Conservation (phyloP, 192 early-diverging fungal species). For the Coemansia sp. region DNA sequence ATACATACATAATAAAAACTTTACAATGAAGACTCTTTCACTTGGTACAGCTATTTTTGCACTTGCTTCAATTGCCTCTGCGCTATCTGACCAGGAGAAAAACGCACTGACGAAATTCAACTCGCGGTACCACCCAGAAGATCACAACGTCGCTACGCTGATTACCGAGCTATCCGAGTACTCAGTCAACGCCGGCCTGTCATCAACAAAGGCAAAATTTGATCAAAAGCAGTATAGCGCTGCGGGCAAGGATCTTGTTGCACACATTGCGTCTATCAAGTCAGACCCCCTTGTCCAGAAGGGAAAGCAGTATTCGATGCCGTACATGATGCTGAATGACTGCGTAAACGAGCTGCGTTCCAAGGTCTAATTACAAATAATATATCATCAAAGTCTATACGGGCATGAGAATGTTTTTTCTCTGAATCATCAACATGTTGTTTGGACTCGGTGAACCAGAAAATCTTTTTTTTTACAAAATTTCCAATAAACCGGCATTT, state of each 20-base stretch:
- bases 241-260: slow-evolving; percentile 5
- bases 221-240: slow-evolving; percentile 14
- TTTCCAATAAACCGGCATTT: too few species aligned
- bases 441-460: too few species aligned
- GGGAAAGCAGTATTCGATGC: slow-evolving; percentile 13
- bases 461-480: too few species aligned
- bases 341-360: slow-evolving; percentile 20
- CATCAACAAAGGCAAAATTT: slow-evolving; percentile 11
- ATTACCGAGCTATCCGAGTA: slow-evolving; percentile 25
- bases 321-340: slow-evolving; percentile 26
- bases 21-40: slow-evolving; percentile 4
- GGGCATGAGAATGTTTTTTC: not conserved
- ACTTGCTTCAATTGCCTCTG: slow-evolving; percentile 1
- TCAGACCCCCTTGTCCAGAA: slow-evolving; percentile 27
- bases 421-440: too few species aligned
- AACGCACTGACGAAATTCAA: slow-evolving; percentile 13
- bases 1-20: not conserved
- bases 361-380: slow-evolving; percentile 11
- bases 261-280: slow-evolving; percentile 16
- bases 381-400: too few species aligned
- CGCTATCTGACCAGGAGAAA: slow-evolving; percentile 30
- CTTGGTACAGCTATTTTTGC: not conserved
- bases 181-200: slow-evolving; percentile 16
- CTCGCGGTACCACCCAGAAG: slow-evolving; percentile 15
- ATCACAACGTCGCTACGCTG: slow-evolving; percentile 6